These are phyloP conservation scores for Hortiboletus flavorubellus DNA, from an alignment of 768 basidiomycete genomes.

Conservation along the genomic window DNA sequence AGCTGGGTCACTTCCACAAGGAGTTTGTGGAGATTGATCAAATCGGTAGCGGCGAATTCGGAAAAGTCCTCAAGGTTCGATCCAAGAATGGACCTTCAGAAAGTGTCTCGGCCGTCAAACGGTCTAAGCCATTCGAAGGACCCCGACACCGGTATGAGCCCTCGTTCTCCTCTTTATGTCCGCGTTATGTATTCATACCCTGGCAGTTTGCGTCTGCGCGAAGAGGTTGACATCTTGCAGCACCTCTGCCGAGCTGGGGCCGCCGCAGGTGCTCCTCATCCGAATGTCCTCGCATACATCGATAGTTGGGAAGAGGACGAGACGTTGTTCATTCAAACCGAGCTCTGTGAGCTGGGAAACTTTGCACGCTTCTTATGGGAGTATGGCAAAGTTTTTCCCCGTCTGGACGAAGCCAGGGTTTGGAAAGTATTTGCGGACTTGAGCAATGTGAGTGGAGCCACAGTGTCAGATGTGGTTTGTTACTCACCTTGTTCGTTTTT, in stretches of 20 bases:
- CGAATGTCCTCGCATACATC: slow-evolving; percentile 83
- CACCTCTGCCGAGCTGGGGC: slow-evolving; percentile 52
- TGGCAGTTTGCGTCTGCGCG: slow-evolving; percentile 74
- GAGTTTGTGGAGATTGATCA: slow-evolving; percentile 79
- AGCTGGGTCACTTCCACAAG: slow-evolving; percentile 68
- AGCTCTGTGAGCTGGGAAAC: slow-evolving; percentile 91
- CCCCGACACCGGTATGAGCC: slow-evolving; percentile 77
- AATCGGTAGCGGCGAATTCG: slow-evolving; percentile 91
- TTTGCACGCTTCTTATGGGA: slow-evolving; percentile 88
- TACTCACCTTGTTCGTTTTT: slow-evolving; percentile 23
- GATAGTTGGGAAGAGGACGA: slow-evolving; percentile 97
- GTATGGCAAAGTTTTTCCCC: slow-evolving; percentile 80
- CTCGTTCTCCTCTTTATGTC: slow-evolving; percentile 6
- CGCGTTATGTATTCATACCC: slow-evolving; percentile 15
- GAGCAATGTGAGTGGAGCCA: slow-evolving; percentile 64
- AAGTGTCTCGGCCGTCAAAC: slow-evolving; percentile 83
- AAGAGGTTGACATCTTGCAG: slow-evolving; percentile 91
- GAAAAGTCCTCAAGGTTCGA: slow-evolving; percentile 83
- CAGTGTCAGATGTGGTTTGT: slow-evolving; percentile 8
- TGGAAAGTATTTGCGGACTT: slow-evolving; percentile 96
- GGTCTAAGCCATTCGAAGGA: slow-evolving; percentile 90
- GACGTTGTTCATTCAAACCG: slow-evolving; percentile 87
- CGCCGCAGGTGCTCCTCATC: slow-evolving; percentile 41
- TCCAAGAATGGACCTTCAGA: slow-evolving; percentile 54
- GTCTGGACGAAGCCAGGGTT: slow-evolving; percentile 85